Evolutionary conservation across 208 protist species (phyloP).

Genomic region (Crithidia expoeki): DNA sequence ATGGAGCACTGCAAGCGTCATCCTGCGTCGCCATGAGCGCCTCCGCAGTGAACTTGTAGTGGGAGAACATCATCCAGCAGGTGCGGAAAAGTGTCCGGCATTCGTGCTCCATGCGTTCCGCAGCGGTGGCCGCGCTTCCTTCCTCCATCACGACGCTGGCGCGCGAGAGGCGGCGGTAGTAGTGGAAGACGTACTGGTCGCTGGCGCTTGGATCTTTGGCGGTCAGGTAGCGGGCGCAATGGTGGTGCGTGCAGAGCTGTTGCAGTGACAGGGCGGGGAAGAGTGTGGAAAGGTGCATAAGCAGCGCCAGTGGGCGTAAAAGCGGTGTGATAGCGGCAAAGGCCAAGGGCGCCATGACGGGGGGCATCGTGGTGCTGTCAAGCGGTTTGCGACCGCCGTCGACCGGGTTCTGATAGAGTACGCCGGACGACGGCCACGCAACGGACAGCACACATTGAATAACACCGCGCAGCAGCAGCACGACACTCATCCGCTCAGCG

Average conservation of each 20-base stretch:
- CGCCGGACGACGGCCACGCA: slow-evolving; percentile 82
- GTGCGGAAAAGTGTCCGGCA: slow-evolving; percentile 63
- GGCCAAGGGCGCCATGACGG: slow-evolving; percentile 42
- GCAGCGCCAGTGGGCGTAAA: slow-evolving; percentile 56
- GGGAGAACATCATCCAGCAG: slow-evolving; percentile 79
- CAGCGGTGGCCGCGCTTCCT: slow-evolving; percentile 12
- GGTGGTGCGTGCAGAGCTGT: slow-evolving; percentile 58
- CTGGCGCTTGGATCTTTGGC: slow-evolving; percentile 37
- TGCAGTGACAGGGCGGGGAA: slow-evolving; percentile 57
- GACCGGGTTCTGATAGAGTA: slow-evolving; percentile 56
- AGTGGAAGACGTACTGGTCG: slow-evolving; percentile 61
- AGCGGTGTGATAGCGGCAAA: slow-evolving; percentile 60
- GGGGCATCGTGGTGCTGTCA: slow-evolving; percentile 28
- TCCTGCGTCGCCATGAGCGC: slow-evolving; percentile 37
- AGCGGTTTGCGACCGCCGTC: slow-evolving; percentile 23
- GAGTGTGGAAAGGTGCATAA: slow-evolving; percentile 68
- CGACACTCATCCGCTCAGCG: slow-evolving; percentile 54
- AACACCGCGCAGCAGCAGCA: slow-evolving; percentile 50
- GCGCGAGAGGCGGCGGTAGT: slow-evolving; percentile 55
- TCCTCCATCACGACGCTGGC: slow-evolving; percentile 15
- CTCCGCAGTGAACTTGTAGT: slow-evolving; percentile 77
- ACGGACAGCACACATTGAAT: slow-evolving; percentile 70
- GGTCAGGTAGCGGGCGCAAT: slow-evolving; percentile 53
- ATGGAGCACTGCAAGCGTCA: not conserved
- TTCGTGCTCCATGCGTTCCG: slow-evolving; percentile 34